A percentile compares a stretch with the other conserved stretches of the same genome.
These are phyloP conservation scores for Coleophoma cylindrospora DNA, from an alignment of 2,329 filamentous ascomycete species.

Conservation along the genomic window DNA sequence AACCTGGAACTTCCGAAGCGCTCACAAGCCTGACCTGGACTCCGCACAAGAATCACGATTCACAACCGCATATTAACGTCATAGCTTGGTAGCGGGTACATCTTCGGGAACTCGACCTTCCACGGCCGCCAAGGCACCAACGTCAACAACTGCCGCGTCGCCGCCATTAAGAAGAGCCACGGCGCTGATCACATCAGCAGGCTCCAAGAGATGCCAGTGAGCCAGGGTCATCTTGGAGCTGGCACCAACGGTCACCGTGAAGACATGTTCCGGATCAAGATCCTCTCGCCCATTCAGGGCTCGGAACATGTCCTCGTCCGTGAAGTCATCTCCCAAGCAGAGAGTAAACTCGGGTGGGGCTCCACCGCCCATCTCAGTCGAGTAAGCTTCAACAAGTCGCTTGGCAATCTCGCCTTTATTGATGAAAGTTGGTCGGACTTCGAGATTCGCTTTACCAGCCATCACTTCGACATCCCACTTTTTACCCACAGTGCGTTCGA, in stretches of 20 bases:
- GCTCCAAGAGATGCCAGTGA: conserved; percentile 84
- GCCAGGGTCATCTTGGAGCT: conserved; percentile 90
- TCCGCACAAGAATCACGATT: too few species aligned
- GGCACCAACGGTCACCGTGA: conserved; percentile 86
- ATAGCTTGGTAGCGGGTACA: conserved; percentile 17
- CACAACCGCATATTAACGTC: not conserved
- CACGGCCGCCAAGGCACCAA: conserved; percentile 20
- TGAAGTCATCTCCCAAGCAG: conserved; percentile 92
- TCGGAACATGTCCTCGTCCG: conserved; percentile 95
- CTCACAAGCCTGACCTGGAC: too few species aligned
- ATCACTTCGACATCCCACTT: conserved; percentile 94
- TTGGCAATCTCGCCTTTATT: conserved; percentile 97
- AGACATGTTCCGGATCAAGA: conserved; percentile 63
- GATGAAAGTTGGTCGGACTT: conserved; percentile 93
- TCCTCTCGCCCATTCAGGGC: conserved; percentile 59
- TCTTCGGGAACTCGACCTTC: conserved; percentile 20
- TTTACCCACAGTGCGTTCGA: conserved; percentile 71
- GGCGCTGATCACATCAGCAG: conserved; percentile 76
- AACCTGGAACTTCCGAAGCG: too few species aligned
- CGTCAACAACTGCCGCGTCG: conserved; percentile 16
- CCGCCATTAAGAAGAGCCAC: conserved; percentile 43
- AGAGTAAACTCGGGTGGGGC: conserved; percentile 77
- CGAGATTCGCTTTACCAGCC: conserved; percentile 92
- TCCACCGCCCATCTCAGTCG: conserved; percentile 34
- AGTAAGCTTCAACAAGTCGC: conserved; percentile 71